Evolutionary conservation across 2,329 filamentous ascomycete genomes (phyloP).

Genomic region (Fusarium irregulare): DNA sequence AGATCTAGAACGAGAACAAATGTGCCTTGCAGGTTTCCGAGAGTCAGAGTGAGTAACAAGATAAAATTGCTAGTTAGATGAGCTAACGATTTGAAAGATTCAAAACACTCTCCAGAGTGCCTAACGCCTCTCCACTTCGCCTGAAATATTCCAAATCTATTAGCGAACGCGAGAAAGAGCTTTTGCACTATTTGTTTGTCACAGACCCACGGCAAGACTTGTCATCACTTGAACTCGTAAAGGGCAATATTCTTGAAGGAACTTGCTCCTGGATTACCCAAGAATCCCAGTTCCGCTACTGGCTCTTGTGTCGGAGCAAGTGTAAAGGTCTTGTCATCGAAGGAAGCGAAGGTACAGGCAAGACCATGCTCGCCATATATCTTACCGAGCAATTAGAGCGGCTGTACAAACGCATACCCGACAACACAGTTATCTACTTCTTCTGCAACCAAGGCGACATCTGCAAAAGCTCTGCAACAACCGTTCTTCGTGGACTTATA

Average conservation of each 20-base stretch:
- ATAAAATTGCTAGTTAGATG: fast-evolving
- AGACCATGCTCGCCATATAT: conserved; percentile 16
- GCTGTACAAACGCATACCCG: not conserved
- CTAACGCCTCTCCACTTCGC: too few relatives aligned
- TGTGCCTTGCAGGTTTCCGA: not conserved
- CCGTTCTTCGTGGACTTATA: conserved; percentile 12
- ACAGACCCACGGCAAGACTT: conserved; percentile 14
- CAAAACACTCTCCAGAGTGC: not conserved
- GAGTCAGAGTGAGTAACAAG: not conserved
- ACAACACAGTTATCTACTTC: conserved; percentile 14
- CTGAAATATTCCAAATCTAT: not conserved
- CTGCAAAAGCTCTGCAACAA: conserved; percentile 1
- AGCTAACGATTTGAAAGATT: not conserved
- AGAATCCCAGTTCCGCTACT: not conserved
- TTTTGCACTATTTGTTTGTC: not conserved
- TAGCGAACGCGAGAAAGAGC: not conserved
- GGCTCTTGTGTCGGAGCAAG: not conserved
- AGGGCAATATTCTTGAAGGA: not conserved
- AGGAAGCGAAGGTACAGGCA: conserved; percentile 8
- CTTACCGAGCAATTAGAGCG: conserved; percentile 12
- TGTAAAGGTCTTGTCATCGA: not conserved
- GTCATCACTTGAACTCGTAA: not conserved
- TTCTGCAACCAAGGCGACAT: conserved; percentile 20
- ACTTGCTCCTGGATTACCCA: conserved; percentile 1
- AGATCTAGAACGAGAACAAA: not conserved